These are phyloP conservation scores for Ramalina peruviana DNA, from an alignment of 495 filamentous ascomycete genomes.

Conservation along the genomic window DNA sequence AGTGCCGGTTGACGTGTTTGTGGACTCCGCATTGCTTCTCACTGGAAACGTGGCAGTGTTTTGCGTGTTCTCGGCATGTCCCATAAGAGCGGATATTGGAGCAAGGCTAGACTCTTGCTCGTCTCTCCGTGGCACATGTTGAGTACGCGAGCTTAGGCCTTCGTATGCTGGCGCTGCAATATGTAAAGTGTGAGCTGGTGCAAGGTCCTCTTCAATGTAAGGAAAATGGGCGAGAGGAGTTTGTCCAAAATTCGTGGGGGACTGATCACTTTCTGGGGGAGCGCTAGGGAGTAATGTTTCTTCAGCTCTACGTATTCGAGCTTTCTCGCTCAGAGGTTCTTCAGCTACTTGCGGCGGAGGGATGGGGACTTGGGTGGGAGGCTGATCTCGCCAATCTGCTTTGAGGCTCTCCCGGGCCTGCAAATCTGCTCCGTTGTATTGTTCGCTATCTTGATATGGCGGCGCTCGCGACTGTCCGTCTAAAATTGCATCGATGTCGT, in stretches of 20 bases:
- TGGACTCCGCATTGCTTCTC: background rate
- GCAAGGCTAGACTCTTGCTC: background rate
- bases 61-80: background rate
- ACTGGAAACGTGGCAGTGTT: background rate
- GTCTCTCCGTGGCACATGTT: background rate
- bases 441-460: constrained; percentile 24
- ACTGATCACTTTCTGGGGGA: constrained; percentile 42
- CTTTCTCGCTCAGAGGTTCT: constrained; percentile 51
- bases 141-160: constrained; percentile 24
- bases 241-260: constrained; percentile 19
- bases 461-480: constrained; percentile 19
- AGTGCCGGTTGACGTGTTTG: background rate
- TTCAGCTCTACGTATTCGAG: constrained; percentile 52
- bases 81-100: constrained; percentile 8
- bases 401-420: constrained; percentile 11
- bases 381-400: constrained; percentile 13
- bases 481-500: constrained; percentile 20
- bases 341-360: constrained; percentile 44
- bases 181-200: background rate
- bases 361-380: constrained; percentile 18
- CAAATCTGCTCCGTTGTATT: constrained; percentile 26
- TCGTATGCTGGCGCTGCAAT: constrained; percentile 21
- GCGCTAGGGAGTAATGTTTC: constrained; percentile 56
- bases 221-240: constrained; percentile 36
- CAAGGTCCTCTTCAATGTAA: constrained; percentile 17